Evolutionary conservation across 1,284 basidiomycete species (phyloP).

Genomic region (Cerrena zonata): DNA sequence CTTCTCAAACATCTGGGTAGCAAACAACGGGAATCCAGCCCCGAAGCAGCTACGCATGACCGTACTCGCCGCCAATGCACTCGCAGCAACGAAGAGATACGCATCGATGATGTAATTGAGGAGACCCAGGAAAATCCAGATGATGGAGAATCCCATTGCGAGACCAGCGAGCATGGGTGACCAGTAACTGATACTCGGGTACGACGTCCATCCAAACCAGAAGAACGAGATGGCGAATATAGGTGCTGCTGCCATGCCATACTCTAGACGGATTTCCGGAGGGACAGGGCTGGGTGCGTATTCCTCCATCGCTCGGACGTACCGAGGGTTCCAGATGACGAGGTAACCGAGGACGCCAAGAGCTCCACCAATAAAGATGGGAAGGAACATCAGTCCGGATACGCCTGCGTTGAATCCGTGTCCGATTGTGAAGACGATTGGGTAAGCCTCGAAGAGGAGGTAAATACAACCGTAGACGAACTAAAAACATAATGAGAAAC

Average conservation of each 20-base stretch:
- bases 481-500: constrained; percentile 11
- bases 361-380: constrained; percentile 36
- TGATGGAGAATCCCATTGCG: constrained; percentile 25
- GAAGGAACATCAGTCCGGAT: constrained; percentile 41
- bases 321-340: constrained; percentile 31
- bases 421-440: constrained; percentile 28
- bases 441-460: constrained; percentile 33
- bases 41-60: constrained; percentile 34
- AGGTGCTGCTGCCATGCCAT: constrained; percentile 37
- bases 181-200: constrained; percentile 29
- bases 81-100: constrained; percentile 35
- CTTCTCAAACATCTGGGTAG: constrained; percentile 31
- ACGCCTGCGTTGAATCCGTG: constrained; percentile 37
- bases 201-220: constrained; percentile 43
- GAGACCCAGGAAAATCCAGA: constrained; percentile 29
- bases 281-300: constrained; percentile 36
- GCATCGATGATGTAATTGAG: constrained; percentile 37
- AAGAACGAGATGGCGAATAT: constrained; percentile 40
- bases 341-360: constrained; percentile 23
- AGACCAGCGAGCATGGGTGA: constrained; percentile 27
- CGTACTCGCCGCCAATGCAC: constrained; percentile 33
- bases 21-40: constrained; percentile 34
- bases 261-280: constrained; percentile 45
- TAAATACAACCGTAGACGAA: constrained; percentile 44
- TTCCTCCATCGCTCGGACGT: constrained; percentile 23